Percentiles rank a stretch among this genome's conserved stretches.
phyloP scores from a whole-genome alignment of 75 land plant genomes.

The Cunninghamia lanceolata region DNA sequence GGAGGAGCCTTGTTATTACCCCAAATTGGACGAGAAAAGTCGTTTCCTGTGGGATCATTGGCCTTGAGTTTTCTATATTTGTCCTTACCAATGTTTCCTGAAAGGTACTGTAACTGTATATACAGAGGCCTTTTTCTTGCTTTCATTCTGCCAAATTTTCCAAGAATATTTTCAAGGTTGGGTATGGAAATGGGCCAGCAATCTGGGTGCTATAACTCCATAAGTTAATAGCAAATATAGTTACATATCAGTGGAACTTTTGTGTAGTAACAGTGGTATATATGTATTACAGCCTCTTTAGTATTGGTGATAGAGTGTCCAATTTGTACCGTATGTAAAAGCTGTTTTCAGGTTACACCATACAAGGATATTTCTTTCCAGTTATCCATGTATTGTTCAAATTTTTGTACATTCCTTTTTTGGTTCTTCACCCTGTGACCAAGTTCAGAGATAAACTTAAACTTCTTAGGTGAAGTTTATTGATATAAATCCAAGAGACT shows the following conservation, averaged over 20 bases:
- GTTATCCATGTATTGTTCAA: no score
- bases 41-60: neutral
- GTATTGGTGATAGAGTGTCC: no score
- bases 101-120: neutral
- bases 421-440: no score
- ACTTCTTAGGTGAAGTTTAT: no score
- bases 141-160: neutral
- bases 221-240: neutral
- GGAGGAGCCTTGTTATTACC: constrained; percentile 1
- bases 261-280: neutral
- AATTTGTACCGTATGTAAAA: no score
- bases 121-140: neutral
- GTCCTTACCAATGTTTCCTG: neutral
- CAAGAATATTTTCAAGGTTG: neutral
- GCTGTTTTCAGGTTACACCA: no score
- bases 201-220: neutral
- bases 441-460: no score
- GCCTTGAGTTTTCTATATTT: neutral
- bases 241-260: neutral
- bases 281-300: neutral
- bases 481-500: no score
- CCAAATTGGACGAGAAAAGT: neutral
- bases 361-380: no score
- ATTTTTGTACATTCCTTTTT: no score
- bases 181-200: neutral